phyloP scores from a whole-genome alignment of 2,329 filamentous ascomycete species.

The Periglandula ipomoeae region DNA sequence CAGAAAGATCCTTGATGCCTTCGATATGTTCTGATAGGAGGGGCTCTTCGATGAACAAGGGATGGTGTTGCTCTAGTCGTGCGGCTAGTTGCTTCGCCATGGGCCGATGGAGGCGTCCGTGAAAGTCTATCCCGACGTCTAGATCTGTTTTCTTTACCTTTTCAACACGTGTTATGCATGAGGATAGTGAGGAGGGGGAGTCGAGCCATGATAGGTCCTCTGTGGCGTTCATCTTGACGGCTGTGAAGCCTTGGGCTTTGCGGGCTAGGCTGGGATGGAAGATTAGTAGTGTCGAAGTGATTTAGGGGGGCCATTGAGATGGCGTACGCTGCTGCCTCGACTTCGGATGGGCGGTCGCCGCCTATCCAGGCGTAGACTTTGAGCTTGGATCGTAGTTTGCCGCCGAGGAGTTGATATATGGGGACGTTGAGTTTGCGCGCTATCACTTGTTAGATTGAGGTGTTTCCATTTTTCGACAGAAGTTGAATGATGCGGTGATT shows the following conservation, averaged over 20 bases:
- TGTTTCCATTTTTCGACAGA: too few species aligned
- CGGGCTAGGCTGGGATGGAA: too few species aligned
- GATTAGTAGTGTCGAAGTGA: constrained; percentile 29
- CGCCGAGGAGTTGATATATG: constrained; percentile 64
- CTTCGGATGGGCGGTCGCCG: constrained; percentile 46
- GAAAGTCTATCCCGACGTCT: constrained; percentile 69
- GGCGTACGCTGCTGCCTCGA: constrained; percentile 51
- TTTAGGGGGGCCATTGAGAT: background rate
- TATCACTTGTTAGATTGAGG: constrained; percentile 4
- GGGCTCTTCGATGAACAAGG: constrained; percentile 58
- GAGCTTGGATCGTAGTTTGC: constrained; percentile 56
- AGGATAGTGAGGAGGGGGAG: too few species aligned
- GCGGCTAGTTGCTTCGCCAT: constrained; percentile 68
- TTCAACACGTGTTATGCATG: constrained; percentile 57
- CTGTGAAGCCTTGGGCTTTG: constrained; percentile 52
- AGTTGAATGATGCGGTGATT: too few species aligned
- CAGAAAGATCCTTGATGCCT: constrained; percentile 32
- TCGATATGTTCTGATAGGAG: constrained; percentile 55
- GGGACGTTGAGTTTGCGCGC: constrained; percentile 49
- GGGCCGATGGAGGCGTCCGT: constrained; percentile 65
- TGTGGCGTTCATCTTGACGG: constrained; percentile 73
- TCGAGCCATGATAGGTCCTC: constrained; percentile 69
- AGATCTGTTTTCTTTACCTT: constrained; percentile 61
- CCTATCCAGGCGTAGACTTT: constrained; percentile 1
- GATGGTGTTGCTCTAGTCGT: constrained; percentile 54